Base-by-base conservation (phyloP, 805 yeast species). In the Myxozyma vanderwaltii region DNA sequence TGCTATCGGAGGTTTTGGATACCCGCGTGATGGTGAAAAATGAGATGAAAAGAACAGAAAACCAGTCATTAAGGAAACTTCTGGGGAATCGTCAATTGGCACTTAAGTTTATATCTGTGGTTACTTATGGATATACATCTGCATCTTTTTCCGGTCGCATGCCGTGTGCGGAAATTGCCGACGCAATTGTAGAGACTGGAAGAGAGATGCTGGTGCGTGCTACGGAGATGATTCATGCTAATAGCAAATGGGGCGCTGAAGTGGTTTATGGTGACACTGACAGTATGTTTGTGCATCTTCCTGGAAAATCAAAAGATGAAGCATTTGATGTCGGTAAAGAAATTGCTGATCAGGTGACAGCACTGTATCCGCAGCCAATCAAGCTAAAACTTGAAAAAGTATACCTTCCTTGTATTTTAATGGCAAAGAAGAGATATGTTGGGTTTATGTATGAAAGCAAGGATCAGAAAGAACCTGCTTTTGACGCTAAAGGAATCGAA, bases 221-320 rank as follows among this genome's bases (percentile, higher is more conserved):
- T 0, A 85, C 90, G 27, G 79, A 80, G 1, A 68, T 80, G 50
- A 91, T 94, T 52, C 95, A 91, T 60, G 60, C 62, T 0, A 75
- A 80, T 15, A 70, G 75, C 1, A 69, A 77, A 24, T 89, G 91
- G 89, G 91, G 91, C 1, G 97, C 97, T 0, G 85, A 88, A 67
- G 97, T 94, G 0, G 96, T 92, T 0, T 94, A 94, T 71, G 98
- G 99, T 3, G 99, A 94, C 71, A 94, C 99, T 0, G 99, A 94
- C 72, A 89, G 96, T 41, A 72, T 94, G 56, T 94, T 94, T 78
- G 91, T 94, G 1, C 87, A 89, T 69, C 77, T 94, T 3, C 97
- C 97, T 0, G 97, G 97, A 0, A 84, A 83, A 68, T 77, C 89
- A 0, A 82, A 79, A 63, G 81, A 75, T 1, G 92, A 91, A 29